phyloP scores from a whole-genome alignment of 202 grass and related monocot genomes.

The Schoenoplectus tabernaemontani region DNA sequence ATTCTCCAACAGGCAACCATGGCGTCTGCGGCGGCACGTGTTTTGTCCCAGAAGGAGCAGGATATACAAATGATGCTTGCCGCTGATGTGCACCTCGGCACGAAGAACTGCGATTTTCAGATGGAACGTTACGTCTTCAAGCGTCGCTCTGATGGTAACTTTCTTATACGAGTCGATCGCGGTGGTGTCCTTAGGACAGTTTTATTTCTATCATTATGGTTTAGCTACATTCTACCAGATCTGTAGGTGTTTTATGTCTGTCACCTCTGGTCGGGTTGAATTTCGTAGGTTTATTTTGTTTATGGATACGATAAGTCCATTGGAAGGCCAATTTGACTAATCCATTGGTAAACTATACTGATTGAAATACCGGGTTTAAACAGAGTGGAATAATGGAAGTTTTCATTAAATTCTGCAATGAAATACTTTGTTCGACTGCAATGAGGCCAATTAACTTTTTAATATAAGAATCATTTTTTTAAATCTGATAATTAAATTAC shows the following conservation, averaged over 20 bases:
- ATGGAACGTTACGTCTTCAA: constrained; percentile 92
- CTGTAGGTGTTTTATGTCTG: background rate
- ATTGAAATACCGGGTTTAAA: too few relatives aligned
- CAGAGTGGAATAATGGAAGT: too few relatives aligned
- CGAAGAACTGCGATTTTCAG: constrained; percentile 95
- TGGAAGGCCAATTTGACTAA: background rate
- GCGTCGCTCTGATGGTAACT: constrained; percentile 70
- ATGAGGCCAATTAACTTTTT: too few relatives aligned
- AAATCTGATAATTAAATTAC: too few relatives aligned
- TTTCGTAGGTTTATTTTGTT: too few relatives aligned
- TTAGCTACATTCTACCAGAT: background rate
- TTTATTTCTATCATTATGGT: background rate
- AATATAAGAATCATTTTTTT: too few relatives aligned
- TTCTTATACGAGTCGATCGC: background rate
- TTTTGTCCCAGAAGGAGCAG: constrained; percentile 59
- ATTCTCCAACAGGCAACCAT: constrained; percentile 24
- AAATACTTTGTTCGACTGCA: too few relatives aligned
- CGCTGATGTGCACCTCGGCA: constrained; percentile 81
- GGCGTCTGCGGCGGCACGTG: constrained; percentile 34
- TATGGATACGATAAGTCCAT: background rate
- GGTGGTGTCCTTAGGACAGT: background rate
- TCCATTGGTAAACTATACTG: too few relatives aligned
- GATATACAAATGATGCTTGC: constrained; percentile 95
- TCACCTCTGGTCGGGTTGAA: too few relatives aligned
- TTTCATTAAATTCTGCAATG: too few relatives aligned